Percentiles rank a stretch among this genome's conserved stretches.
These are phyloP conservation scores for Cystoisospora suis DNA, from an alignment of 169 alveolate species.

Conservation along the genomic window DNA sequence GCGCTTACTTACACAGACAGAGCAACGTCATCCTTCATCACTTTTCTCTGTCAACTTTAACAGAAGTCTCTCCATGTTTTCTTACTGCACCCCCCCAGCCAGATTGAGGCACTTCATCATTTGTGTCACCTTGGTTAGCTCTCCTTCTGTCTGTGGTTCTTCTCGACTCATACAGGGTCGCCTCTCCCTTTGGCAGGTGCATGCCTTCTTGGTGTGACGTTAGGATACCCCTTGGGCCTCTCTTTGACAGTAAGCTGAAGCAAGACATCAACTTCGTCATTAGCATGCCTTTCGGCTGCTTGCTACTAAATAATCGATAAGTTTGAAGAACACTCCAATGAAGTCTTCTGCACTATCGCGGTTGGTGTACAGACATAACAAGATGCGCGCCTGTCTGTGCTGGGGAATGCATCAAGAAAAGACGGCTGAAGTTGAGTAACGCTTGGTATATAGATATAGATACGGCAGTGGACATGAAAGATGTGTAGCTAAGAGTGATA, in stretches of 20 bases:
- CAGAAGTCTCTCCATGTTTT: neutral
- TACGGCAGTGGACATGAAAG: no score
- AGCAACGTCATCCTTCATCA: neutral
- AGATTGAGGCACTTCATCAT: neutral
- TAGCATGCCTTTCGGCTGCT: no score
- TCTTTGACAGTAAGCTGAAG: slow-evolving; percentile 15
- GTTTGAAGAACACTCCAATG: no score
- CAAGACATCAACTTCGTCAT: no score
- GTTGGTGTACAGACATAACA: no score
- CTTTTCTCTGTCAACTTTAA: neutral
- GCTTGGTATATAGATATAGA: no score
- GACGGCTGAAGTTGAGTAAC: no score
- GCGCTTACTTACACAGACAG: neutral
- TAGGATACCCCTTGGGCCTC: slow-evolving; percentile 16
- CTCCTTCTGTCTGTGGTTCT: neutral
- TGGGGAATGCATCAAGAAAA: no score
- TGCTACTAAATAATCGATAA: no score
- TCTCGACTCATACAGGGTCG: neutral
- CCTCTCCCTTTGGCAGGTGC: slow-evolving; percentile 2
- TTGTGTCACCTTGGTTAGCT: neutral
- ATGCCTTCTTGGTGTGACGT: neutral
- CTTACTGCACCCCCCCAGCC: neutral
- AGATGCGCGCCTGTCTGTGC: no score
- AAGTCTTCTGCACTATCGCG: no score
- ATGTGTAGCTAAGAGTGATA: no score